Conservation (phyloP, 1,284 basidiomycete genomes). For the Cutaneotrichosporon cutaneum region DNA sequence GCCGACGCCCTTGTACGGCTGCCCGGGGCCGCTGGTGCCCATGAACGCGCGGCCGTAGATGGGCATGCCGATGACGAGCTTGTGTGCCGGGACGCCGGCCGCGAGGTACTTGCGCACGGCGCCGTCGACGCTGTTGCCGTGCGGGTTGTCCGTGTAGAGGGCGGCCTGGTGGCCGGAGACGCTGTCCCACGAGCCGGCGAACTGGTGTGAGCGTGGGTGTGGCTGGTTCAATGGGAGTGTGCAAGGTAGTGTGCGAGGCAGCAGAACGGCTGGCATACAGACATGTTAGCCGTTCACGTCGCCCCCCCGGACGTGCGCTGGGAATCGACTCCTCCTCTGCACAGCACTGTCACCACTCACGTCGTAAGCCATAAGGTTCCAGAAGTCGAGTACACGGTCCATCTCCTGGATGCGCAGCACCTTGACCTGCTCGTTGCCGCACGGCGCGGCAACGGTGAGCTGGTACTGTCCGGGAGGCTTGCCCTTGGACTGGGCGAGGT, state of each 20-base stretch:
- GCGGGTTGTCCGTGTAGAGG: constrained; percentile 57
- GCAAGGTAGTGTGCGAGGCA: too few species aligned
- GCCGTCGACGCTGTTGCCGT: constrained; percentile 65
- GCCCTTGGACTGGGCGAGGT: constrained; percentile 44
- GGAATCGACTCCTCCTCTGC: not conserved
- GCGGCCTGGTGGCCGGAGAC: constrained; percentile 77
- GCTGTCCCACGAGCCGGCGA: constrained; percentile 53
- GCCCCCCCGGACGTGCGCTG: too few species aligned
- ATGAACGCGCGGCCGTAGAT: constrained; percentile 83
- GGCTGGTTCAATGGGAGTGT: too few species aligned
- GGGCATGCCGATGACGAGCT: constrained; percentile 81
- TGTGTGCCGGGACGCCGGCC: constrained; percentile 67
- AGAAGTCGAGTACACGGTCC: constrained; percentile 70
- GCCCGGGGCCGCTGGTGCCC: constrained; percentile 70
- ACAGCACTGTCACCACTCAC: constrained; percentile 7
- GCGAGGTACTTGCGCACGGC: constrained; percentile 67
- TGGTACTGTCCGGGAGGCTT: constrained; percentile 50
- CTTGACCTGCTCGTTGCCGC: constrained; percentile 67
- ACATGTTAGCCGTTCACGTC: too few species aligned
- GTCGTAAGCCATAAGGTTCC: constrained; percentile 74
- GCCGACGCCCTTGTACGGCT: constrained; percentile 67
- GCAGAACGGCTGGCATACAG: too few species aligned
- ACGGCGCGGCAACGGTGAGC: constrained; percentile 72
- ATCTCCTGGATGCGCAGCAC: constrained; percentile 68
- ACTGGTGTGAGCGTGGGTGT: constrained; percentile 29